Evolutionary conservation across 2,329 filamentous ascomycete genomes (phyloP).

Genomic region (Pseudocercospora fijiensis): DNA sequence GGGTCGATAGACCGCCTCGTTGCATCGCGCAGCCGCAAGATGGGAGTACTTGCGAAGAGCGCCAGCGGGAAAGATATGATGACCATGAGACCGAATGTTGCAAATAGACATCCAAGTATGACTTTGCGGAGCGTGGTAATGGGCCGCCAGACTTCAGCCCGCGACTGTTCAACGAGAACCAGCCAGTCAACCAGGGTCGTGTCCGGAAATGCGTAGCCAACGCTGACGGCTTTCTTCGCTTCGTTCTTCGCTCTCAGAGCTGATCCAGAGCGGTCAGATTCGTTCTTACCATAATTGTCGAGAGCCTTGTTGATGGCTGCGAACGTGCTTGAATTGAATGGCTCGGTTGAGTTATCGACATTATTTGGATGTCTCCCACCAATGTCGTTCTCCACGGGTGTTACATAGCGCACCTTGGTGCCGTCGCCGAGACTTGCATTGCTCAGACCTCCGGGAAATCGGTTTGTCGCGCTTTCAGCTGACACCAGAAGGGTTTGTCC

Average conservation of each 20-base stretch:
- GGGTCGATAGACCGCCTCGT: conserved; percentile 72
- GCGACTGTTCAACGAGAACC: conserved; percentile 73
- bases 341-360: conserved; percentile 42
- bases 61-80: conserved; percentile 74
- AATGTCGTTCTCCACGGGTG: conserved; percentile 32
- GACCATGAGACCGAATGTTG: conserved; percentile 68
- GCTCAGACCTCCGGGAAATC: conserved; percentile 40
- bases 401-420: conserved; percentile 34
- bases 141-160: conserved; percentile 71
- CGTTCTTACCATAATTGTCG: conserved; percentile 41
- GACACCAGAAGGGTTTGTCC: conserved; percentile 71
- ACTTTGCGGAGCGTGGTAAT: conserved; percentile 75
- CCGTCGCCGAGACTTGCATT: conserved; percentile 29
- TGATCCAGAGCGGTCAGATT: conserved; percentile 64
- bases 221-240: conserved; percentile 65
- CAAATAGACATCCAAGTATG: conserved; percentile 80
- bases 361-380: conserved; percentile 32
- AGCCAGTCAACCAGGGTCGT: conserved; percentile 76
- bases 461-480: conserved; percentile 64
- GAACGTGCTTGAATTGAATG: conserved; percentile 62
- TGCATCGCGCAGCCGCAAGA: conserved; percentile 70
- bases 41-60: conserved; percentile 78
- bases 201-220: conserved; percentile 73
- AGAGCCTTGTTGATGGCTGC: conserved; percentile 64
- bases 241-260: conserved; percentile 66